phyloP scores from a whole-genome alignment of 2,329 filamentous ascomycete genomes.

The Colletotrichum tropicicola region DNA sequence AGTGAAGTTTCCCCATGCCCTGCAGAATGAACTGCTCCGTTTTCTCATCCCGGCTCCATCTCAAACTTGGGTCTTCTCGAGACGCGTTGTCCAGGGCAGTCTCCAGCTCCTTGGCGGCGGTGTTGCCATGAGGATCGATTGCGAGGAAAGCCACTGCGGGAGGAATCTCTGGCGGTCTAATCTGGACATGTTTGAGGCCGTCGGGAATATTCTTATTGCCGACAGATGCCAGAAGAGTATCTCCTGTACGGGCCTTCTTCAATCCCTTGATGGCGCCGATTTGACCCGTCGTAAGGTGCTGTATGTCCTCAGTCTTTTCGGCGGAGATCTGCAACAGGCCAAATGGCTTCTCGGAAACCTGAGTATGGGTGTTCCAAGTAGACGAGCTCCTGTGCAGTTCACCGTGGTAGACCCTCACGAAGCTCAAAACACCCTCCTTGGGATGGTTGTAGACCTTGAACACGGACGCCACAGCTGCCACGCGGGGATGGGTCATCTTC shows the following conservation, averaged over 20 bases:
- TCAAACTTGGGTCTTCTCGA: constrained; percentile 90
- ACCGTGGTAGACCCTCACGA: constrained; percentile 91
- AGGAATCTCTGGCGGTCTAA: constrained; percentile 88
- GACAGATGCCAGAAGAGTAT: constrained; percentile 83
- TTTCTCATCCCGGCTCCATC: constrained; percentile 86
- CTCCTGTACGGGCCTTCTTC: constrained; percentile 91
- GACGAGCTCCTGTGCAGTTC: constrained; percentile 76
- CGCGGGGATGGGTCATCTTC: constrained; percentile 39
- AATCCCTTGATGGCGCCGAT: constrained; percentile 94
- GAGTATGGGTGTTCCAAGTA: constrained; percentile 88
- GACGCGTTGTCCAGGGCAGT: constrained; percentile 80
- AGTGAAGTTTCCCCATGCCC: constrained; percentile 95
- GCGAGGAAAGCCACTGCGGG: constrained; percentile 97
- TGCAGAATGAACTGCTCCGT: constrained; percentile 93
- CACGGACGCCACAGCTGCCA: constrained; percentile 69
- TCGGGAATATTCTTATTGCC: constrained; percentile 70
- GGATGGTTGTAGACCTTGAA: constrained; percentile 96
- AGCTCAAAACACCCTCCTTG: constrained; percentile 87
- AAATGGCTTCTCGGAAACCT: constrained; percentile 80
- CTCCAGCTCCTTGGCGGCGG: constrained; percentile 82
- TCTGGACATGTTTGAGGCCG: constrained; percentile 77
- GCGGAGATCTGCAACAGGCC: constrained; percentile 91
- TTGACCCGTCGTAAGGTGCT: constrained; percentile 82
- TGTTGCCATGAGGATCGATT: constrained; percentile 80
- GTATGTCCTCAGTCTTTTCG: constrained; percentile 84